Conservation (phyloP, 1,139 yeast species). For the Lodderomyces theae region DNA sequence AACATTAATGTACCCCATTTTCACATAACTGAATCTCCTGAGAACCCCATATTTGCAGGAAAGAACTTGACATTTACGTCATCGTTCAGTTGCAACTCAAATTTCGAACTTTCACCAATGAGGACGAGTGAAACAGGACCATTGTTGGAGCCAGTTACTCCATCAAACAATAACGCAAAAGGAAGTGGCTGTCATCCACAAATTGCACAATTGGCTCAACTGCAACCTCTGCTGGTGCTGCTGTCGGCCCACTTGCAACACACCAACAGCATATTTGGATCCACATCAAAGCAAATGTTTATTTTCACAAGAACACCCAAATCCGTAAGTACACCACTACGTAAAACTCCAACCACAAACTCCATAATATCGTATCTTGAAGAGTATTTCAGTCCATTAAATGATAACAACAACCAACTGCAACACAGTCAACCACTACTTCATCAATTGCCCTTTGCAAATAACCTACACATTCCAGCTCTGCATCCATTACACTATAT, state of each 20-base stretch:
- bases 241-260: background rate
- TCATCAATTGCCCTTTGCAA: slow-evolving; percentile 1
- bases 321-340: background rate
- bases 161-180: slow-evolving; percentile 27
- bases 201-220: background rate
- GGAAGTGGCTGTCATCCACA: background rate
- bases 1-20: slow-evolving; percentile 22
- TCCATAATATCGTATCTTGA: slow-evolving; percentile 1
- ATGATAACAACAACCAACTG: slow-evolving; percentile 6
- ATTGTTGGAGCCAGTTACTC: slow-evolving; percentile 55
- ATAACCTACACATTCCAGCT: background rate
- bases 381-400: slow-evolving; percentile 1
- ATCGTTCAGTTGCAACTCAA: slow-evolving; percentile 65
- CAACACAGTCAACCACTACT: slow-evolving; percentile 8
- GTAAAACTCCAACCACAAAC: slow-evolving; percentile 1
- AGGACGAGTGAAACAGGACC: slow-evolving; percentile 61
- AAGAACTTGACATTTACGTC: slow-evolving; percentile 49
- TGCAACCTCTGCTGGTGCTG: background rate
- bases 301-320: background rate
- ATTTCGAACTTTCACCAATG: slow-evolving; percentile 60
- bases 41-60: slow-evolving; percentile 42
- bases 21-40: slow-evolving; percentile 35
- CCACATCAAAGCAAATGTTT: slow-evolving; percentile 1
- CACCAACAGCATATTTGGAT: slow-evolving; percentile 1
- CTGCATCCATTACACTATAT: slow-evolving; percentile 2